phyloP scores from a whole-genome alignment of 2,329 filamentous ascomycete genomes.

The Zalaria sp. region DNA sequence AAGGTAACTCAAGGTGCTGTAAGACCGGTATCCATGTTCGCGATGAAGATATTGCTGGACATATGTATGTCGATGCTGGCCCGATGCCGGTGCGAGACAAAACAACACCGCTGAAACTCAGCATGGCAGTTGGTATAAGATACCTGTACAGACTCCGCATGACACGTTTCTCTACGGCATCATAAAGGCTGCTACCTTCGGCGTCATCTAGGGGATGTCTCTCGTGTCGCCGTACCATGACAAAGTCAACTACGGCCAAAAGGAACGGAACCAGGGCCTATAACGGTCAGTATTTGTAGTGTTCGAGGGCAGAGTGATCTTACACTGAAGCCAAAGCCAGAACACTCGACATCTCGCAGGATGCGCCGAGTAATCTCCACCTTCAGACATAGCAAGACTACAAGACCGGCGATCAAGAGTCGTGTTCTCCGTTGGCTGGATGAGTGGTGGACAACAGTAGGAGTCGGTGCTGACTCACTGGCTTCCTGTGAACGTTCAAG shows the following conservation, averaged over 20 bases:
- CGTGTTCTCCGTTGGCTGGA: constrained; percentile 14
- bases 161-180: constrained; percentile 16
- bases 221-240: constrained; percentile 8
- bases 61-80: constrained; percentile 34
- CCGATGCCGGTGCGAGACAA: constrained; percentile 20
- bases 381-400: constrained; percentile 17
- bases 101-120: constrained; percentile 25
- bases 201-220: constrained; percentile 8
- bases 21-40: constrained; percentile 20
- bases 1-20: constrained; percentile 21
- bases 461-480: constrained; percentile 10
- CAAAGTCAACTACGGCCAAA: constrained; percentile 15
- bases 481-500: constrained; percentile 9
- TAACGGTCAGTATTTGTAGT: not conserved
- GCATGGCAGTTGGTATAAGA: constrained; percentile 22
- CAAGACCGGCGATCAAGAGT: constrained; percentile 13
- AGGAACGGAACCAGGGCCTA: constrained; percentile 15
- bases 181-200: constrained; percentile 14
- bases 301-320: not conserved
- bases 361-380: constrained; percentile 27
- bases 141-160: constrained; percentile 22
- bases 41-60: constrained; percentile 24
- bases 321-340: constrained; percentile 10
- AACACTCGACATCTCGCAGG: constrained; percentile 29
- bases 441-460: constrained; percentile 10